Percentiles rank a stretch among this genome's conserved stretches.
Conservation (phyloP, 2,329 filamentous ascomycete species). For the Fusarium citri region DNA sequence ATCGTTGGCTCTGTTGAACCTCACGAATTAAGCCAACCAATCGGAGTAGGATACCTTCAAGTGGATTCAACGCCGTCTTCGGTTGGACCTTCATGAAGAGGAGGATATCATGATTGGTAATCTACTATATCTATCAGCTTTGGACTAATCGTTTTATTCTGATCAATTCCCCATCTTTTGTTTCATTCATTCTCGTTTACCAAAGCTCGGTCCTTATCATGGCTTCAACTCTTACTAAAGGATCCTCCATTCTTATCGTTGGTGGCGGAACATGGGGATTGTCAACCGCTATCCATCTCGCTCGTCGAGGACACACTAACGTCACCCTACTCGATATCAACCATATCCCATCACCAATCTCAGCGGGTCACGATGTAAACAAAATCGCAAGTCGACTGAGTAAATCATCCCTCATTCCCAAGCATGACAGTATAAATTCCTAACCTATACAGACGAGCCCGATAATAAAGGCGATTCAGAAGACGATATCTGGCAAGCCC, state of each 20-base stretch:
- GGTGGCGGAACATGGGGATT: constrained; percentile 39
- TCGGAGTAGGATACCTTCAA: background rate
- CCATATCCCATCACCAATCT: constrained; percentile 27
- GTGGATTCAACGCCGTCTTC: background rate
- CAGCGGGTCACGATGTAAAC: constrained; percentile 34
- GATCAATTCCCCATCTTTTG: background rate
- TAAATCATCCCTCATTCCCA: background rate
- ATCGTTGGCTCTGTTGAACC: background rate
- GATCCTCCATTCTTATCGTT: constrained; percentile 31
- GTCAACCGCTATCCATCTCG: constrained; percentile 33
- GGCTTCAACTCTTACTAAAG: constrained; percentile 18
- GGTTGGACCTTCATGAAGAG: constrained; percentile 31
- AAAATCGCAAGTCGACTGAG: constrained; percentile 25
- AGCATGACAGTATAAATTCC: rapidly evolving
- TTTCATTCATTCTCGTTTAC: rapidly evolving
- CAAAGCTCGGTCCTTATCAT: background rate
- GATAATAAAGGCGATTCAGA: constrained; percentile 15
- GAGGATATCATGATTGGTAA: background rate
- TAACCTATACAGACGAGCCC: background rate
- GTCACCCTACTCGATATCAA: constrained; percentile 29
- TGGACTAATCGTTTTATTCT: background rate
- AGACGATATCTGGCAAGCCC: constrained; percentile 9
- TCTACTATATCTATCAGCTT: constrained; percentile 3
- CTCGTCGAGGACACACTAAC: constrained; percentile 25
- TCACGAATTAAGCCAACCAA: background rate